Evolutionary conservation across 441 rosid genomes (phyloP), one percentile per base, ranked within the genome.

Genomic region (Daphne laureola): DNA sequence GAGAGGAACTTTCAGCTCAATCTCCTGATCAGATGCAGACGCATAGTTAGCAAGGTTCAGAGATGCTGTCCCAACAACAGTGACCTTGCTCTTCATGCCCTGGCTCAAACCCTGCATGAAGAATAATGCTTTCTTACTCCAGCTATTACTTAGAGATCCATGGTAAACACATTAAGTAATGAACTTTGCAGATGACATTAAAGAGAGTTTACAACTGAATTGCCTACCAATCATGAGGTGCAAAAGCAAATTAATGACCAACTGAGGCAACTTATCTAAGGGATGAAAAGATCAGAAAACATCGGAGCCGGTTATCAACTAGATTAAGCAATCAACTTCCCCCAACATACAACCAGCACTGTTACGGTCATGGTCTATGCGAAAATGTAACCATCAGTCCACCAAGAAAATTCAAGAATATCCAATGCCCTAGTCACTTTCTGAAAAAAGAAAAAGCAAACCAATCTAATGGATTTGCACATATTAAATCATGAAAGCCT

Each of bases 21-120:
- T 67, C 49, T 88, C 85, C 63, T 77, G 76, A 55, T 86, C 96
- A 3, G 74, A 73, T 26, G 69, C 61, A 70, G 91, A 73, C 40
- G 90, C 91, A 60, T 72, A 86, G 45, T 88, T 94, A 31, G 96
- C 88, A 25, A 92, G 80, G 69, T 92, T 92, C 60, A 92, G 44
- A 6, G 68, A 56, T 1, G 86, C 74, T 11, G 82, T 77, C 59
- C 96, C 95, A 58, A 86, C 53, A 16, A 73, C 54, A 45, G 90
- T 73, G 52, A 77, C 82, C 75, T 82, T 91, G 66, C 57, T 77
- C 73, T 80, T 88, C 17, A 69, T 65, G 57, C 86, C 84, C 70
- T 74, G 88, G 50, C 76, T 78, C 67, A 52, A 61, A 13, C 76
- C 89, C 98, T 88, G 77, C 48, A 71, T 41, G 12, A 59, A 53